Evolutionary conservation across 2,329 filamentous ascomycete species (phyloP).

Genomic region (Ambrosiella cleistominuta): DNA sequence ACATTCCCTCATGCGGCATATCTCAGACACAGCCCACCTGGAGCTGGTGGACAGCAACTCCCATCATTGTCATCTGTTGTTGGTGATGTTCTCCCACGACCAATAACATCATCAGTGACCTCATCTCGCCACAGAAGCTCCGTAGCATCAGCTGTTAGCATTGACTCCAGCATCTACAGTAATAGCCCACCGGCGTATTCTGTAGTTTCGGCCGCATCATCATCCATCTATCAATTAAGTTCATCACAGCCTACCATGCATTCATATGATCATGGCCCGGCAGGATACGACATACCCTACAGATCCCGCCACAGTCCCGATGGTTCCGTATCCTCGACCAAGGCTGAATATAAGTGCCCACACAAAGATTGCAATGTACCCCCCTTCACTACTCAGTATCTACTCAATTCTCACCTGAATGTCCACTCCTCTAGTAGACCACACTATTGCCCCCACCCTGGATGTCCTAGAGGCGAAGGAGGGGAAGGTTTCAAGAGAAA

Average conservation of each 20-base stretch:
- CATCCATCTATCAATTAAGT: conserved; percentile 9
- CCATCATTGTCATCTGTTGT: not conserved
- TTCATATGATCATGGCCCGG: not conserved
- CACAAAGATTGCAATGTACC: conserved; percentile 46
- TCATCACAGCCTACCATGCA: conserved; percentile 8
- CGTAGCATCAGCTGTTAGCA: not conserved
- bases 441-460: conserved; percentile 46
- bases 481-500: conserved; percentile 56
- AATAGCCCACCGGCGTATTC: conserved; percentile 9
- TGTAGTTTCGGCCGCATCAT: conserved; percentile 4
- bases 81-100: not conserved
- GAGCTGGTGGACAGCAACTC: not conserved
- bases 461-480: conserved; percentile 43
- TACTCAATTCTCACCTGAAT: conserved; percentile 65
- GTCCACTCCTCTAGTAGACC: conserved; percentile 49
- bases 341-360: conserved; percentile 7
- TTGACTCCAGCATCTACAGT: conserved; percentile 3
- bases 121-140: not conserved
- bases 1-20: not conserved
- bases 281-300: not conserved
- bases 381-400: conserved; percentile 60
- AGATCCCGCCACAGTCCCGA: not conserved
- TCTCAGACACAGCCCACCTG: not conserved
- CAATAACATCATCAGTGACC: not conserved
- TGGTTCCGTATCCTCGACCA: conserved; percentile 1